Evolutionary conservation across 768 basidiomycete genomes (phyloP), one percentile per base, ranked within the genome.

Genomic region (Amanita exitialis): DNA sequence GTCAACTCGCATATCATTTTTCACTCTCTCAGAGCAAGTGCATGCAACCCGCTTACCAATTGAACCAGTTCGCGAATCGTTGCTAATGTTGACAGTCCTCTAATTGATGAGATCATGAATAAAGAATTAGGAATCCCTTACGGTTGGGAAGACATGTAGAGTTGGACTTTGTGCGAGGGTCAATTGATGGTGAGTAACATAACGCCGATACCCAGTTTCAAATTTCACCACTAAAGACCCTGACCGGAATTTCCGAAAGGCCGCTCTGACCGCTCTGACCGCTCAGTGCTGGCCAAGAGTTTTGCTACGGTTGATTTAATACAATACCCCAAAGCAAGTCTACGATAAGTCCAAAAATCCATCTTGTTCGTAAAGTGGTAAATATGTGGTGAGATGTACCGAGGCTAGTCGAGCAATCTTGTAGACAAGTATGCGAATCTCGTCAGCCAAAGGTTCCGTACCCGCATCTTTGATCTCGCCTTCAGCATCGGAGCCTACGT

Each of bases 321-420:
- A 25, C 23, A 25, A 51, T 27, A 32, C 28, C 38, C 18, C 18
- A 45, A 44, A 42, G 7, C n/a, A 36, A 41, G 18, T 30, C 36
- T 47, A 47, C 30, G 32, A 32, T 32, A 44, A 27, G 6, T 38
- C 44, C 37, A 62, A 65, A 61, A 82, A 82, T 37, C 75, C 78
- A 54, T 80, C 75, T 58, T 77, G 76, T 64, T 86, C 82, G 66
- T 92, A 92, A 51, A 90, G 63, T n/a, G 78, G 77, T 34, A 86
- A 69, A 64, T 87, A 90, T 47, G 86, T 81, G 55, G 80, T 77
- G 47, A 88, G 70, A 64, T 92, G 87, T 57, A 89, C 81, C 43
- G 78, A 69, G 2, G 82, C 82, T 48, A 93, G 73, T 53, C 83
- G 80, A 39, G 83, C 75, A 32, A 90, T 73, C 60, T 84, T 79